Conservation (phyloP, 495 filamentous ascomycete species). For the Penicillium canariense region DNA sequence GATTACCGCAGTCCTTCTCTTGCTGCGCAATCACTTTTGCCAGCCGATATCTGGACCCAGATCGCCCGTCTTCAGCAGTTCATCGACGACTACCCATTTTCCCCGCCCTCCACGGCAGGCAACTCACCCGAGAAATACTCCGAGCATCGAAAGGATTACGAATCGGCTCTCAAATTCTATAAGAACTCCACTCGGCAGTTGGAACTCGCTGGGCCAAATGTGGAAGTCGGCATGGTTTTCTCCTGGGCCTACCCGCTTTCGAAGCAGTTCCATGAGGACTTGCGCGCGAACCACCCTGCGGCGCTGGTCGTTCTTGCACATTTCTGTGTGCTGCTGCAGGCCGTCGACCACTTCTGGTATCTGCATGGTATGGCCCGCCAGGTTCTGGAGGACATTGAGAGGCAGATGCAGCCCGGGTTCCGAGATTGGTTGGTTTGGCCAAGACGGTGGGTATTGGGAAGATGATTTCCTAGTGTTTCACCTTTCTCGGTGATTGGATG, state of each 20-base stretch:
- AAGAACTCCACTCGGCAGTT: slow-evolving; percentile 15
- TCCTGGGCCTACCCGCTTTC: slow-evolving; percentile 46
- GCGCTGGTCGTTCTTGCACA: slow-evolving; percentile 44
- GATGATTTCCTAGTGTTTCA: not conserved
- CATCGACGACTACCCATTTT: slow-evolving; percentile 21
- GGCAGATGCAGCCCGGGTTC: slow-evolving; percentile 14
- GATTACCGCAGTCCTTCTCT: slow-evolving; percentile 4
- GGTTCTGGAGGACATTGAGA: slow-evolving; percentile 25
- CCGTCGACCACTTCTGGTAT: slow-evolving; percentile 41
- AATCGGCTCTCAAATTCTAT: slow-evolving; percentile 7
- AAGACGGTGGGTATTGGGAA: slow-evolving; percentile 17
- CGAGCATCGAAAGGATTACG: slow-evolving; percentile 19
- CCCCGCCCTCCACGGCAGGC: not conserved
- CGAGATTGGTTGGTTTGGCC: slow-evolving; percentile 27
- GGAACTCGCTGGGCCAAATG: slow-evolving; percentile 20
- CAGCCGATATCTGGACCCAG: slow-evolving; percentile 17
- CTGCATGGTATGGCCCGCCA: slow-evolving; percentile 31
- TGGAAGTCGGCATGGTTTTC: slow-evolving; percentile 21
- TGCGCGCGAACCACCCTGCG: slow-evolving; percentile 45
- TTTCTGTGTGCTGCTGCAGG: slow-evolving; percentile 40
- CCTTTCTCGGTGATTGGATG: too few species aligned
- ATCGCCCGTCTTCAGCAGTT: slow-evolving; percentile 14
- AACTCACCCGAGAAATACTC: not conserved
- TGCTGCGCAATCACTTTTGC: slow-evolving; percentile 20
- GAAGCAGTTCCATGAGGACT: slow-evolving; percentile 41